phyloP scores from a whole-genome alignment of 371 early-diverging fungal species.

The Rhizopus delemar region DNA sequence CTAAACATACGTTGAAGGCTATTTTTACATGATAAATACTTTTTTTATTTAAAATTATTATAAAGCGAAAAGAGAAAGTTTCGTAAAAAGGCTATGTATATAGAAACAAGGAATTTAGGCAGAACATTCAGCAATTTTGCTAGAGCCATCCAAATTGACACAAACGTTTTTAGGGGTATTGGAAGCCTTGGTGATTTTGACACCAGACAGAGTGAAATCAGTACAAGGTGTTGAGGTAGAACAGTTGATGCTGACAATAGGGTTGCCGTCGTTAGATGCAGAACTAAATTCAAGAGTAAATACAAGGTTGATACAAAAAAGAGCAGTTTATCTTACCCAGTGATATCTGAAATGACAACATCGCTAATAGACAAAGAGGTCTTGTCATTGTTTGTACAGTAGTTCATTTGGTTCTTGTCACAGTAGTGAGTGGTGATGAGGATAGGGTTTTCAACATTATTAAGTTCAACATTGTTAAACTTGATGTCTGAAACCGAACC shows the following conservation, averaged over 20 bases:
- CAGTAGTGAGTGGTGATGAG: slow-evolving; percentile 33
- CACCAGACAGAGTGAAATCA: slow-evolving; percentile 21
- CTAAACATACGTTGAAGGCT: no score
- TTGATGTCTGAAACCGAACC: slow-evolving; percentile 22
- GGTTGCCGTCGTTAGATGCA: slow-evolving; percentile 9
- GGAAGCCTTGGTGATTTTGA: slow-evolving; percentile 20
- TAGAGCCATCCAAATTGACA: slow-evolving; percentile 16
- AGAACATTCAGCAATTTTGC: slow-evolving; percentile 9
- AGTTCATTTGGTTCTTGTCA: slow-evolving; percentile 21
- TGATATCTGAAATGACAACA: slow-evolving; percentile 25
- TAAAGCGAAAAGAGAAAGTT: no score
- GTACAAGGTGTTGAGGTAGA: slow-evolving; percentile 30
- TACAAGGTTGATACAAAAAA: no score
- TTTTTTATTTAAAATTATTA: no score
- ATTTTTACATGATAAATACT: no score
- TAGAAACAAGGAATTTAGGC: no score
- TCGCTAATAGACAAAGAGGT: slow-evolving; percentile 26
- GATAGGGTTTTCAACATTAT: slow-evolving; percentile 30
- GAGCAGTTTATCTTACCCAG: not conserved
- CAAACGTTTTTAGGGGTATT: slow-evolving; percentile 24
- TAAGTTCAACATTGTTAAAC: slow-evolving; percentile 24
- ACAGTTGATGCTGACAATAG: slow-evolving; percentile 34
- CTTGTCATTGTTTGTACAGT: slow-evolving; percentile 22
- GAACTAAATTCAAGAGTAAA: slow-evolving; percentile 3
- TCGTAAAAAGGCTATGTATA: no score